Evolutionary conservation across 2,329 filamentous ascomycete genomes (phyloP), one percentile per base, ranked within the genome.

Genomic region (Colletotrichum plurivorum): DNA sequence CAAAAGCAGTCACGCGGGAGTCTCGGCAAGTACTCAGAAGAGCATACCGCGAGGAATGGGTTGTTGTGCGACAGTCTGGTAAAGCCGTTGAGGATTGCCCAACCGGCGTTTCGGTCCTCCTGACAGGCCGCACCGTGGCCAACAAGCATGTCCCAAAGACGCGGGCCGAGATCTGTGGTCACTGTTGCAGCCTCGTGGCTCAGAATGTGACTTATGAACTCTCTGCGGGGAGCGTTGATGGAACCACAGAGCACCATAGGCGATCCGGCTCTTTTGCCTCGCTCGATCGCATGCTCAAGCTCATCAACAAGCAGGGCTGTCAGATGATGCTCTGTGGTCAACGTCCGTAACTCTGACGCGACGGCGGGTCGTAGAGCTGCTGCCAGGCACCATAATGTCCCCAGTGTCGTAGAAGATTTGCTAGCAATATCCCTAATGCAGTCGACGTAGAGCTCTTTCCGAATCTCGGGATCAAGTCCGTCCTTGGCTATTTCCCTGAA

Each of bases 141-240:
- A 55, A 97, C 89, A 27, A 96, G 84, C 46, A 91, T 83, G 65
- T 91, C 84, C 93, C 94, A 97, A 2, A 97, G 84, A 13, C 83
- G 84, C 49, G 84, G 82, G 16, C 91, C 90, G 4, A 93, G 83
- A 1, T 91, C 87, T 3, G 83, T 75, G 0, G 88, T 86, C 54
- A 97, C 87, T 0, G 88, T 87, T 9, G 85, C 81, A 1, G 92
- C 86, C n/a, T 89, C 87, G 59, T 89, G 82, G 41, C 82, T 80
- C 41, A 95, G 87, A 45, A 94, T 84, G 51, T 80, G 82, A 62
- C 79, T 81, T 60, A 90, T 86, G 52, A 90, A 85, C 61, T 87
- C 90, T 71, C 85, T 88, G 66, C 84, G 90, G 67, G 83, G 89
- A 73, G 74, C 77, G 72, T 84, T 91, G 69, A 79, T 82, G 57